Evolutionary conservation across 2,329 filamentous ascomycete species (phyloP), one percentile per base, ranked within the genome.

Genomic region (Ascochyta viciae-villosae): DNA sequence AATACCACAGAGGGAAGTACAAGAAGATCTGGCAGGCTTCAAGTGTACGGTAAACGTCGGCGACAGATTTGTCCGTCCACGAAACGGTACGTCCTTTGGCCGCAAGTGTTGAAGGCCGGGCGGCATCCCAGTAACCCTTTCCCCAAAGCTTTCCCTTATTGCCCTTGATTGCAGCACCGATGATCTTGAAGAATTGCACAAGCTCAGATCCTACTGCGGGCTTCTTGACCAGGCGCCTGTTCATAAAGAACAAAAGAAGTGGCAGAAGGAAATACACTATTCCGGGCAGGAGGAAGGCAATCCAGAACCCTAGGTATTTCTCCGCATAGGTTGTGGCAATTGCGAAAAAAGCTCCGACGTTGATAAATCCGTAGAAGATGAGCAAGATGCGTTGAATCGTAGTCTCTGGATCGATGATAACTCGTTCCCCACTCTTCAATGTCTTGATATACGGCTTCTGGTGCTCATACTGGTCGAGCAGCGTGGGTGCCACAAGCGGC

Each of bases 391-490:
- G 66, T 24, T 71, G 74, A 2, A 78, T 69, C 0, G 80, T 82
- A 2, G 73, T 70, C 58, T 80, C 79, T 0, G 80, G 80, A 46
- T 82, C 80, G 15, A 82, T 76, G 27, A 82, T 39, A 0, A 56
- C 53, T n/a, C 23, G 46, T 26, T 56, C 53, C 6, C 53, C 53
- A 19, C 76, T 27, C 50, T 76, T 72, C 6, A 82, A 72, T 1
- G 74, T 74, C 59, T 77, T 78, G 16, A 76, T 74, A 50, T 79
- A 79, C 4, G 76, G 67, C 27, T 72, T 74, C 57, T 77, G 75
- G 54, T 80, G 65, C 50, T 66, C 59, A 58, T 80, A 78, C 52
- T 82, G 80, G 47, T 82, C 80, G 29, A 81, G 66, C 0, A 82
- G 63, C 0, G 71, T 74, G 1, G 80, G 80, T 4, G 78, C 72